Conservation (phyloP, 495 filamentous ascomycete species). For the Annulohypoxylon maeteangense region DNA sequence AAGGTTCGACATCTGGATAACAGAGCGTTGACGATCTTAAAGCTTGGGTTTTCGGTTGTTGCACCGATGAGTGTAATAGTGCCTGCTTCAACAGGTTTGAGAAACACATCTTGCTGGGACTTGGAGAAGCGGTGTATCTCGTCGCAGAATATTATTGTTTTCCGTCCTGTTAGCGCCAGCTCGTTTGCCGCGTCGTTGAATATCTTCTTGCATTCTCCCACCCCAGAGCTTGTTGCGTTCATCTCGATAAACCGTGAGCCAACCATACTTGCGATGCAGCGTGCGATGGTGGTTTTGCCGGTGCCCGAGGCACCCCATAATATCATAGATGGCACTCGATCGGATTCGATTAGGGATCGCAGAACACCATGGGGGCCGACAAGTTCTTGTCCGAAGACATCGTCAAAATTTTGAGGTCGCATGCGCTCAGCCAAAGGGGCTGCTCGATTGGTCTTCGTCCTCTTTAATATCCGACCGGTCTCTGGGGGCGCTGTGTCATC, state of each 20-base stretch:
- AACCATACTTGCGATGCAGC: constrained; percentile 86
- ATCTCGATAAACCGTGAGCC: constrained; percentile 93
- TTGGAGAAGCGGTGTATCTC: constrained; percentile 97
- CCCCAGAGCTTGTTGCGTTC: constrained; percentile 89
- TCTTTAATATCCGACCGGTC: constrained; percentile 61
- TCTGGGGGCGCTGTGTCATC: constrained; percentile 22
- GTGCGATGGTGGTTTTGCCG: constrained; percentile 95
- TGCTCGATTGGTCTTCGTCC: constrained; percentile 72
- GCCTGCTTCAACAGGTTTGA: constrained; percentile 91
- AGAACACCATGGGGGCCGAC: constrained; percentile 86
- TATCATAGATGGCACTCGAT: constrained; percentile 92
- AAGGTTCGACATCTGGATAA: constrained; percentile 92
- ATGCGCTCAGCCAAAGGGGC: constrained; percentile 94
- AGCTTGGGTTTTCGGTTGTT: constrained; percentile 96
- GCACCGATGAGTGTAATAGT: constrained; percentile 93
- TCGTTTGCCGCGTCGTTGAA: constrained; percentile 88
- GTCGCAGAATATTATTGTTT: constrained; percentile 97
- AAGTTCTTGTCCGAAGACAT: constrained; percentile 90
- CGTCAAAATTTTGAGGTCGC: constrained; percentile 84
- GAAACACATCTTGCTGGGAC: constrained; percentile 92
- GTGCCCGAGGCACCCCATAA: constrained; percentile 93
- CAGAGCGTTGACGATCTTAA: constrained; percentile 90
- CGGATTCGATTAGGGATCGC: constrained; percentile 87
- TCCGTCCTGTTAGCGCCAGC: constrained; percentile 80
- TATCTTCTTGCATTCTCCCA: constrained; percentile 95